phyloP scores from a whole-genome alignment of 345 rosid species.

The Citrus inodora region DNA sequence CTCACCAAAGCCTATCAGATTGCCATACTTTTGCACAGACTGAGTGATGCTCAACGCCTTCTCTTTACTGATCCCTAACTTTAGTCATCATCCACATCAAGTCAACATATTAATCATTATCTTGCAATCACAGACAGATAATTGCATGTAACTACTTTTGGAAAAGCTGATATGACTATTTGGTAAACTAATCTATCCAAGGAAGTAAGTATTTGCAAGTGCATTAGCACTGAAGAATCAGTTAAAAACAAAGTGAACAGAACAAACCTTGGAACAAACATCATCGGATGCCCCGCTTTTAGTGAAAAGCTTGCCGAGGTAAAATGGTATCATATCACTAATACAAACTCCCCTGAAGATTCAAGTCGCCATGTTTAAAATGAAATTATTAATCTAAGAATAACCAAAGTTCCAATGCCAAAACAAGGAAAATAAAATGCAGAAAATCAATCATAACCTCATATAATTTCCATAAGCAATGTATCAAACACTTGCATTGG shows the following conservation, averaged over 20 bases:
- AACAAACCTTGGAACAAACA: slow-evolving; percentile 72
- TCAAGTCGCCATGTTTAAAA: slow-evolving; percentile 19
- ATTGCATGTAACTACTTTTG: background rate
- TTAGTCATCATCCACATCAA: slow-evolving; percentile 23
- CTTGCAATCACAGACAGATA: background rate
- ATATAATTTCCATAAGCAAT: background rate
- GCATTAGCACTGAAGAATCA: slow-evolving; percentile 8
- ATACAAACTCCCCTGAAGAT: slow-evolving; percentile 78
- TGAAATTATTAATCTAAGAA: background rate
- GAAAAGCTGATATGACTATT: background rate
- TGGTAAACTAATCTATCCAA: background rate
- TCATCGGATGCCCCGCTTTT: slow-evolving; percentile 71
- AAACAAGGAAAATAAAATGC: background rate
- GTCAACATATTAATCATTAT: background rate
- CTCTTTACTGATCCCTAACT: slow-evolving; percentile 79
- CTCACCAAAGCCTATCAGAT: slow-evolving; percentile 81
- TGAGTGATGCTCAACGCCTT: slow-evolving; percentile 51
- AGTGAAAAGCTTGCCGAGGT: slow-evolving; percentile 72
- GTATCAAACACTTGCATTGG: background rate
- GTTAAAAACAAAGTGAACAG: slow-evolving; percentile 15
- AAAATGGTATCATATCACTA: slow-evolving; percentile 95
- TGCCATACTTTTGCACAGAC: slow-evolving; percentile 66
- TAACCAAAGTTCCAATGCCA: background rate
- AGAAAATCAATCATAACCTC: background rate
- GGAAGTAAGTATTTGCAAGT: background rate